Base-by-base conservation (phyloP, 352 stramenopile genomes). In the Pythium folliculosum region DNA sequence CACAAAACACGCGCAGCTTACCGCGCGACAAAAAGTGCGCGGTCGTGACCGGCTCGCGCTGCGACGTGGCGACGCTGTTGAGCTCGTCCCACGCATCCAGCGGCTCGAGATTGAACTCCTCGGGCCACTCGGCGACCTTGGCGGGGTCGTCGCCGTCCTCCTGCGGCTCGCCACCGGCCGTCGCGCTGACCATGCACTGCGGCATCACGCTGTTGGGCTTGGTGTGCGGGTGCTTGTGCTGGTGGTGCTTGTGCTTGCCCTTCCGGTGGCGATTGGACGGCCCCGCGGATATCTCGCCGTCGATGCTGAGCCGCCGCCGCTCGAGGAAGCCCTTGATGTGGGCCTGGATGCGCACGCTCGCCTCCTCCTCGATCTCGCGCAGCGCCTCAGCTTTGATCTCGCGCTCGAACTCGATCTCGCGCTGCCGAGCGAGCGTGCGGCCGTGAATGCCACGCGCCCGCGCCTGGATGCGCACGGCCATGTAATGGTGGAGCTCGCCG, bases 1-100 rank as follows among this genome's bases (percentile, higher is more conserved):
- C 81, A 63, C 83, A 91, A 63, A 93, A 93, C 16, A 95, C 82
- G 32, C 82, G 82, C 5, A 96, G 61, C 44, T 75, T 67, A n/a
- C 70, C 70, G 16, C 67, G 63, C 1, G 60, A 75, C 12, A 90
- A 60, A 44, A 92, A 87, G 13, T 72, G 58, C 16, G 64, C 21
- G 0, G 77, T 59, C 1, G 77, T 84, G 23, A 82, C 75, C 1
- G 52, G 63, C 16, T 80, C 71, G 5, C 72, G 76, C 17, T 70
- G 22, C 2, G 38, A 32, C 0, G 25, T 77, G 2, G 60, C 53
- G 1, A 60, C n/a, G 37, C 76, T 76, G 38, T 77, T 79, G 9
- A 91, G 70, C 6, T 86, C 80, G 16, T 82, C 72, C 80, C 80
- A 89, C n/a, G 70, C 72, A 30, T 89, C 78, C 5, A 67, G 38